Percentiles rank a stretch among this genome's conserved stretches.
Evolutionary conservation across 306 rosid species (phyloP).

Genomic region (Senna tora): DNA sequence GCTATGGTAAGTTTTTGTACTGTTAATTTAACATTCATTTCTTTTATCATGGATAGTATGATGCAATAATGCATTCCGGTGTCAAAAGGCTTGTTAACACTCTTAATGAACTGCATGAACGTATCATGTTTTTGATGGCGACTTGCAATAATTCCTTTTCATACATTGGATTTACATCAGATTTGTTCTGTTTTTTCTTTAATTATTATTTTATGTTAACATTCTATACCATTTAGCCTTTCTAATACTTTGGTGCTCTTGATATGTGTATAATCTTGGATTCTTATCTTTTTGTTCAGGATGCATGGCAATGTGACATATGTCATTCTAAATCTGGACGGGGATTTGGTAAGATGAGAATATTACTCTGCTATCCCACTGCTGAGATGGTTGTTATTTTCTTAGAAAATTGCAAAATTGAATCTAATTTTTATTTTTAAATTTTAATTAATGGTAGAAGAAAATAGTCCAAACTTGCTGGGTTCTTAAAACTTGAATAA

Average conservation of each 20-base stretch:
- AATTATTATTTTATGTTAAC: neutral
- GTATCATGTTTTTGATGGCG: neutral
- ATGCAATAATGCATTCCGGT: neutral
- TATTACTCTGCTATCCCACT: neutral
- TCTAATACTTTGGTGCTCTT: conserved; percentile 3
- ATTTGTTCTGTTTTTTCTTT: neutral
- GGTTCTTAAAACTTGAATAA: neutral
- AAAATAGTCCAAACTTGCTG: neutral
- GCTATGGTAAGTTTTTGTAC: conserved; percentile 65
- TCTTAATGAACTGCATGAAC: conserved; percentile 9
- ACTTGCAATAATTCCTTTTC: neutral
- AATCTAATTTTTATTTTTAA: neutral
- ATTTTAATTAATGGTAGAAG: neutral
- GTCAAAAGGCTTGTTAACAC: neutral
- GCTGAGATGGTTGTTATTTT: neutral
- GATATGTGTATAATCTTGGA: conserved; percentile 21
- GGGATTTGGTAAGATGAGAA: conserved; percentile 49
- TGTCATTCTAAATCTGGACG: conserved; percentile 95
- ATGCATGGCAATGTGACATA: conserved; percentile 93
- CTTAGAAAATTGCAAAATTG: too few relatives aligned
- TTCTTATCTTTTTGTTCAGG: conserved; percentile 52
- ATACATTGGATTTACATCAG: conserved; percentile 1
- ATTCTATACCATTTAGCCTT: neutral
- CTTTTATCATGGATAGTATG: neutral
- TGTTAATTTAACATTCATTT: conserved; percentile 17